Base-by-base conservation (phyloP, 2,329 filamentous ascomycete genomes). In the Penicillium sp. region DNA sequence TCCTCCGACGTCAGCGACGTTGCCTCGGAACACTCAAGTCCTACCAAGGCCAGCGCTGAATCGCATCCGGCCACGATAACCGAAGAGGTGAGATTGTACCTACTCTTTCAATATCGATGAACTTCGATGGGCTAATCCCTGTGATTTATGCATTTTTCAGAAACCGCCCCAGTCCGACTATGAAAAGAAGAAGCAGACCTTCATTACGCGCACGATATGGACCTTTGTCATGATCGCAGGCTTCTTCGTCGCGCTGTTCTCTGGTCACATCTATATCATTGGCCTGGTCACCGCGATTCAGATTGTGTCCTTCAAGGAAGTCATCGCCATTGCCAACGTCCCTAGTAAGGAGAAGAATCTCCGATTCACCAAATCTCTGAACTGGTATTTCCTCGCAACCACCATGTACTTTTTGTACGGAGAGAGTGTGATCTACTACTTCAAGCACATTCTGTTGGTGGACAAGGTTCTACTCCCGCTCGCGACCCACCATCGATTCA, bases 391-490 rank as follows among this genome's bases (percentile, higher is more conserved):
- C 76, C 79, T 98, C 46, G 93, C 90, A n/a, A 89, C 88, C 26
- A 95, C 91, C 59, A 97, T 98, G 91, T 98, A 98, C 77, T 98
- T 95, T 62, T 78, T 98, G 43, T 98, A 98, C 67, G 93, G 93
- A 65, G 93, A 98, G 74, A 96, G 89, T 63, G 91, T 98, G 65
- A 95, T 98, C 64, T 98, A 98, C 76, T 98, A 98, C 74, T 98
- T 98, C 75, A 98, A 98, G 79, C 93, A 98, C 68, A 91, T 98
- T 58, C 84, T 98, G 38, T 76, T 98, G 50, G 90, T 98, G 39
- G 93, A 98, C 72, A 88, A 86, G 70, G 87, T 97, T 39, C 77
- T 98, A 52, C 76, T 96, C 49, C 93, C 93, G 7, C 83, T 98
- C 66, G 90, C 93, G 46, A 97, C 91, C 12, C 93, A 98, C 74